A percentile compares a stretch with the other conserved stretches of the same genome.
phyloP scores from a whole-genome alignment of 768 basidiomycete species.

The Macrolepiota dolichaula region DNA sequence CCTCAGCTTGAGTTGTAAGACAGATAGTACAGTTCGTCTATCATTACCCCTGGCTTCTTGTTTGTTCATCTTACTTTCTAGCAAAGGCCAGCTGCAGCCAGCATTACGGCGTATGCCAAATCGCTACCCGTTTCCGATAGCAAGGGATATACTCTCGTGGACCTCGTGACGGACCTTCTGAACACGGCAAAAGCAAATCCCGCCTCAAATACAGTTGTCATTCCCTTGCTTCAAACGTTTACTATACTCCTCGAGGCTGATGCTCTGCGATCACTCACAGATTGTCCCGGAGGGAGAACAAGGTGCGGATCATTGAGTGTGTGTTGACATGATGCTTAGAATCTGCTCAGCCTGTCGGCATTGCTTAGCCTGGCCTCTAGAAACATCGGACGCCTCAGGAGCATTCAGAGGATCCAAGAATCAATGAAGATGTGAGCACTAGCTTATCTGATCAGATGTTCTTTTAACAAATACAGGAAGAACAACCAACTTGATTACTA shows the following conservation, averaged over 20 bases:
- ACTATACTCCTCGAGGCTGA: slow-evolving; percentile 71
- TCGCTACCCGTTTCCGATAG: slow-evolving; percentile 41
- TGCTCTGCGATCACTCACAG: slow-evolving; percentile 45
- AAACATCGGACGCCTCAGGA: slow-evolving; percentile 72
- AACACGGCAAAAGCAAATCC: slow-evolving; percentile 49
- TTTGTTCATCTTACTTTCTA: slow-evolving; percentile 25
- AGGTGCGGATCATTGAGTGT: slow-evolving; percentile 50
- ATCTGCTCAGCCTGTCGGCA: slow-evolving; percentile 42
- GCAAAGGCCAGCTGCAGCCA: slow-evolving; percentile 67
- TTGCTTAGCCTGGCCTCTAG: slow-evolving; percentile 56
- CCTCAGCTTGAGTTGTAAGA: slow-evolving; percentile 79
- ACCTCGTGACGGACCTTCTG: slow-evolving; percentile 59
- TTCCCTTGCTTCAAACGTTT: slow-evolving; percentile 81
- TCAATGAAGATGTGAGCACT: slow-evolving; percentile 79
- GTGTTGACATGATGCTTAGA: slow-evolving; percentile 34
- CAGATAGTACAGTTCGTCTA: slow-evolving; percentile 74
- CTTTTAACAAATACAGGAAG: slow-evolving; percentile 33
- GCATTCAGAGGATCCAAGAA: slow-evolving; percentile 73
- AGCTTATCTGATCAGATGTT: slow-evolving; percentile 1
- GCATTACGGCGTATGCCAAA: slow-evolving; percentile 57
- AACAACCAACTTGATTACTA: slow-evolving; percentile 58
- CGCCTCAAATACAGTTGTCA: slow-evolving; percentile 64
- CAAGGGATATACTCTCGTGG: slow-evolving; percentile 41
- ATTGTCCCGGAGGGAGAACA: slow-evolving; percentile 41
- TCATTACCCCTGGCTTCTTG: slow-evolving; percentile 4